These are phyloP conservation scores for Leccinum fibrillosum DNA, from an alignment of 768 basidiomycete genomes.

Conservation along the genomic window DNA sequence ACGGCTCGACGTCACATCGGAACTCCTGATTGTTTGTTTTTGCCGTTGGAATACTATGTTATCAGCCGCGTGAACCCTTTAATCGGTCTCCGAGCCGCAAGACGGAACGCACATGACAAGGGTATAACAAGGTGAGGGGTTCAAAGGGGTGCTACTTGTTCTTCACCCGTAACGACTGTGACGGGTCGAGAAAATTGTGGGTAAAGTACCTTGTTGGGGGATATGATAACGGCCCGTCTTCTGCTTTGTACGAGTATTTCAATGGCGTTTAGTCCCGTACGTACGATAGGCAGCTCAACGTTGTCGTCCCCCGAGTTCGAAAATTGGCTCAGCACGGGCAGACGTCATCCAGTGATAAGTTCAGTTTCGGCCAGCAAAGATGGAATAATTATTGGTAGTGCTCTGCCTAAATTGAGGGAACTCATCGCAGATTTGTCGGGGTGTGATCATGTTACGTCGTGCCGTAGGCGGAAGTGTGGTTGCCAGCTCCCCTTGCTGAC, in stretches of 20 bases:
- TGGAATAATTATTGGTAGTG: neutral
- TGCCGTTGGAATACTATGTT: too few species aligned
- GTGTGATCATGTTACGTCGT: conserved; percentile 1
- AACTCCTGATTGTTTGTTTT: neutral
- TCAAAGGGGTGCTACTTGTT: neutral
- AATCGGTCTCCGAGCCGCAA: neutral
- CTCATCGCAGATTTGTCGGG: neutral
- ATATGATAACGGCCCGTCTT: neutral
- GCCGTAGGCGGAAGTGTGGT: conserved; percentile 60
- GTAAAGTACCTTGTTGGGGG: neutral
- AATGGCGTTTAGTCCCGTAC: neutral
- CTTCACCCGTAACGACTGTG: neutral
- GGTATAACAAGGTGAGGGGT: neutral
- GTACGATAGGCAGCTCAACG: neutral
- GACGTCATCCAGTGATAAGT: neutral
- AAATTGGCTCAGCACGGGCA: neutral
- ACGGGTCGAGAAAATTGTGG: neutral
- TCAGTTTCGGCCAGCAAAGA: neutral
- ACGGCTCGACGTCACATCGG: too few species aligned
- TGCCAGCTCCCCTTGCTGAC: conserved; percentile 84
- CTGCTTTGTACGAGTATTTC: neutral
- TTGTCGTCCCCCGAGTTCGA: neutral
- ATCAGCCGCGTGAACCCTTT: neutral
- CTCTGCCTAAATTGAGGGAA: neutral
- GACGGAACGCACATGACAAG: neutral